These are phyloP conservation scores for Solanum phureja DNA, from an alignment of 257 asterid species.

Conservation along the genomic window DNA sequence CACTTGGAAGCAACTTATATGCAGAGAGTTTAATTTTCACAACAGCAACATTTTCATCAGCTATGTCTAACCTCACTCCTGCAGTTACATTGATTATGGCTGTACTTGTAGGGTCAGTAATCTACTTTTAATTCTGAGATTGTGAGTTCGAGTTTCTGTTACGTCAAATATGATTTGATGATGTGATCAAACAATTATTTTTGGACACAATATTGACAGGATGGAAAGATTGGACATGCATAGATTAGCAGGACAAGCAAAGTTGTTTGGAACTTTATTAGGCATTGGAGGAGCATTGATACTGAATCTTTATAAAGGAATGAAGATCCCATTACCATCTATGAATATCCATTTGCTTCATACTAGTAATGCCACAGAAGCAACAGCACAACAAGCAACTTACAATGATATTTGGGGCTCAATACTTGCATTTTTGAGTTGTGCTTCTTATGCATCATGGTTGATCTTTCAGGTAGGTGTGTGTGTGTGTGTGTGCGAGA, in stretches of 20 bases:
- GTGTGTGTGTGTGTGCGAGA: not conserved
- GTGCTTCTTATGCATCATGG: conserved; percentile 23
- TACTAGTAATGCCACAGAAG: not conserved
- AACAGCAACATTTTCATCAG: conserved; percentile 50
- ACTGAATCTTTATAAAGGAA: conserved; percentile 22
- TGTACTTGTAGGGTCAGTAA: conserved; percentile 29
- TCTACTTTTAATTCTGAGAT: too few relatives aligned
- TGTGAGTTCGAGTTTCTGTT: not conserved
- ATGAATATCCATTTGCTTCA: conserved; percentile 4
- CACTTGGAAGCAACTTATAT: conserved; percentile 47
- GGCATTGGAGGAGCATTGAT: conserved; percentile 29
- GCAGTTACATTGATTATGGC: conserved; percentile 49
- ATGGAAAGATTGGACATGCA: conserved; percentile 12
- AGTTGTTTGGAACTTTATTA: conserved; percentile 18
- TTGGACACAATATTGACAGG: conserved; percentile 6
- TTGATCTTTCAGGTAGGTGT: conserved; percentile 22
- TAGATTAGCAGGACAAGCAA: conserved; percentile 21
- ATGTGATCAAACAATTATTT: not conserved
- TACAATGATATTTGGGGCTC: not conserved
- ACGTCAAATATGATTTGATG: not conserved
- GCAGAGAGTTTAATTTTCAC: conserved; percentile 41
- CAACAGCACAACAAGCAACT: not conserved
- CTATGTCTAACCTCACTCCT: conserved; percentile 46
- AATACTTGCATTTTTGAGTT: conserved; percentile 18
- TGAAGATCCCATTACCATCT: conserved; percentile 3